Base-by-base conservation (phyloP, 441 rosid genomes). In the Adansonia rubrostipa region DNA sequence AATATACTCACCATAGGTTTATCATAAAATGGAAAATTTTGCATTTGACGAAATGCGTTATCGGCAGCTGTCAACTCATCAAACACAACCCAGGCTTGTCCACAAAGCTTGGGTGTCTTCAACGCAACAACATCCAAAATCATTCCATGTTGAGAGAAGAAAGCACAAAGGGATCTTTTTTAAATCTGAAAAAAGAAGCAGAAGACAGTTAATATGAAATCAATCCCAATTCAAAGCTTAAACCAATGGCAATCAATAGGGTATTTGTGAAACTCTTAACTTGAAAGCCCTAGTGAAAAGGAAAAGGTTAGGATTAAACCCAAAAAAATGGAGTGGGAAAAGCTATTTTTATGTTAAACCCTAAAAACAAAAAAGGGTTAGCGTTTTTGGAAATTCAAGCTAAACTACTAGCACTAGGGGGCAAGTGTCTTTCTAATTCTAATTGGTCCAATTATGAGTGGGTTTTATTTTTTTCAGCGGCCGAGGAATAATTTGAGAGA, bases 101-200 rank as follows among this genome's bases (percentile, higher is more conserved):
- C 99, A 9, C 97, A 86, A 76, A 97, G 99, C 89, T 87, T 95
- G 0, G 94, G 87, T 1, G 98, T 97, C 93, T 97, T 95, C 91
- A 97, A 83, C 76, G 98, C 95, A 78, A 97, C 96, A 77, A 97
- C 98, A 89, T 97, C 99, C 88, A 95, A 80, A 28, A 97, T 92
- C 88, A 92, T 93, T 75, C 99, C 99, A 85, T 90, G 95, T 87
- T 95, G 99, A 76, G 98, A 95, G 87, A 95, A 93, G 74, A 97
- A 84, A 86, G 91, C 88, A 83, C 92, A 93, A 61, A 94, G 92
- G 79, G 97, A 91, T 83, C 98, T 89, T 89, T 91, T 95, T 95
- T 91, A 97, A 81, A 84, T 97, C 99, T 97, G 89, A 71, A 28
- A 82, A 80, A 77, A 44, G 54, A 63, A 17, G 44, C 1, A 17